Conservation (phyloP, 2,329 filamentous ascomycete species). For the Xylariales sp. region DNA sequence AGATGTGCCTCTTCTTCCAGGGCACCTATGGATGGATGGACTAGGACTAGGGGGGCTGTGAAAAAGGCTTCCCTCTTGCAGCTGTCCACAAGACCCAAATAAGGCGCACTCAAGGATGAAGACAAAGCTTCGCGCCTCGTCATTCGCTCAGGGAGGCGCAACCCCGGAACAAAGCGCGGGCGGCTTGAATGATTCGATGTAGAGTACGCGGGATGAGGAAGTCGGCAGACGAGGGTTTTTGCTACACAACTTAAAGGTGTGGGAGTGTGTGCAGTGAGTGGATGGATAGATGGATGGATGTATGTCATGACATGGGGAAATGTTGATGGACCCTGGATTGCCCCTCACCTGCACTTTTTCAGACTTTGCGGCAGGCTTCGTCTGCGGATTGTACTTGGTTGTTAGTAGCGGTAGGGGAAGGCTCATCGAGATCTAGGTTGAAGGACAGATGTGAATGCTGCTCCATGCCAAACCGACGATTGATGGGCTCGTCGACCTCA, state of each 20-base stretch:
- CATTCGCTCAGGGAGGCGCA: constrained; percentile 1
- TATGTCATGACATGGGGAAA: too few species aligned
- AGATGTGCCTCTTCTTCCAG: too few species aligned
- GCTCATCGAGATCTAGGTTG: too few species aligned
- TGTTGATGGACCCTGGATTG: too few species aligned
- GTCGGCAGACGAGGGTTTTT: neutral
- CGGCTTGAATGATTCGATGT: neutral
- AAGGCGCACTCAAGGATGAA: neutral
- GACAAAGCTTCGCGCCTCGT: constrained; percentile 2
- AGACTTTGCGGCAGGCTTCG: too few species aligned
- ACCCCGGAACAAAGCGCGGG: constrained; percentile 5
- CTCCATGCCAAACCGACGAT: too few species aligned
- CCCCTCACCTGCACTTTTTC: too few species aligned
- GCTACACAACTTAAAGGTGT: constrained; percentile 1
- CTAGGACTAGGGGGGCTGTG: neutral
- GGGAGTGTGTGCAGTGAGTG: neutral
- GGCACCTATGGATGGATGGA: neutral
- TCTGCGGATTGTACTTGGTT: too few species aligned
- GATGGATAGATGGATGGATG: neutral
- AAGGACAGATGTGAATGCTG: too few species aligned
- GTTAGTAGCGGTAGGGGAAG: too few species aligned
- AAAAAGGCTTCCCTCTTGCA: neutral
- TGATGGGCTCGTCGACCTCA: too few species aligned
- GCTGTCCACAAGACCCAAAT: neutral
- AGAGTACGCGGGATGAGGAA: constrained; percentile 1